Conservation (phyloP, 2,329 filamentous ascomycete genomes). For the Phoma sp. region DNA sequence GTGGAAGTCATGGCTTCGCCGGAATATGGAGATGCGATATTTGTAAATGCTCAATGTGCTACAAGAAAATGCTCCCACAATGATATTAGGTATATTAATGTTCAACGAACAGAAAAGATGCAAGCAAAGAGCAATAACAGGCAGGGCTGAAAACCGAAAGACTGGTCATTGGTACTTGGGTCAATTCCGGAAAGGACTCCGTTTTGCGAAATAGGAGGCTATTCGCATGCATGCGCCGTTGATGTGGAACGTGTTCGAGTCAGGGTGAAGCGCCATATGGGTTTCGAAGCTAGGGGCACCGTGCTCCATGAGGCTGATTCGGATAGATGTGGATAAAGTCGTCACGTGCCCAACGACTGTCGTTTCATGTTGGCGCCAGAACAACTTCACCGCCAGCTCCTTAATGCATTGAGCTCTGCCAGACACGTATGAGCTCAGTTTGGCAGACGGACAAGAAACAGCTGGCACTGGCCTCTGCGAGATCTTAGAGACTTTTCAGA, state of each 20-base stretch:
- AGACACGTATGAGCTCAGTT: slow-evolving; percentile 8
- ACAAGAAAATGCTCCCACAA: background rate
- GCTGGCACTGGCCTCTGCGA: background rate
- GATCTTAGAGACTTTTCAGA: background rate
- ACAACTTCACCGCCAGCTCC: slow-evolving; percentile 11
- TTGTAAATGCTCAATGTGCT: background rate
- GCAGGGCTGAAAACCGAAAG: background rate
- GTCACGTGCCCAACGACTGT: slow-evolving; percentile 9
- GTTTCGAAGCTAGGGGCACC: slow-evolving; percentile 10
- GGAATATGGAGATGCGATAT: background rate
- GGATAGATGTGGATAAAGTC: slow-evolving; percentile 2
- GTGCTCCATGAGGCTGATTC: slow-evolving; percentile 13
- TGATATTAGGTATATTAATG: slow-evolving; percentile 10
- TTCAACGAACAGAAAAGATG: background rate
- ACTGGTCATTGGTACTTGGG: background rate
- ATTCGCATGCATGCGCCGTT: slow-evolving; percentile 6
- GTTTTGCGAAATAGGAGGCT: slow-evolving; percentile 11
- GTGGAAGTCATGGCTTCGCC: slow-evolving; percentile 10
- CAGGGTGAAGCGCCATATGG: slow-evolving; percentile 10
- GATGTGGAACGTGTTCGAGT: slow-evolving; percentile 14
- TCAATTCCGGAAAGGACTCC: background rate
- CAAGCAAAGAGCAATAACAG: background rate
- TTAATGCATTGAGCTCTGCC: slow-evolving; percentile 5
- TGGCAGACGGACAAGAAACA: slow-evolving; percentile 3
- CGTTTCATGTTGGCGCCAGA: slow-evolving; percentile 13